These are phyloP conservation scores for Mucor ambiguus DNA, from an alignment of 371 early-diverging fungal genomes.

Conservation along the genomic window DNA sequence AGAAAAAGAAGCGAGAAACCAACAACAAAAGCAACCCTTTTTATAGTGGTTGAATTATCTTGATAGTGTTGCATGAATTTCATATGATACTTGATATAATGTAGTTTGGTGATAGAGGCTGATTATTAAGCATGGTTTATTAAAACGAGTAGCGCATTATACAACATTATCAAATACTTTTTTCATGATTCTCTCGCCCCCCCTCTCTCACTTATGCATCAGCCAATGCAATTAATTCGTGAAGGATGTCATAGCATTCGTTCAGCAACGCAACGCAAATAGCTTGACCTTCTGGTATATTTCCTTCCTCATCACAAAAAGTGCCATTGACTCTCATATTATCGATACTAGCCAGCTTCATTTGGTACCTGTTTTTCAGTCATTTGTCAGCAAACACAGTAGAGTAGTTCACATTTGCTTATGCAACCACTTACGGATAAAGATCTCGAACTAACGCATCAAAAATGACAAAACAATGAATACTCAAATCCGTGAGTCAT, in stretches of 20 bases:
- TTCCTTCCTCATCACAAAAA: constrained; percentile 82
- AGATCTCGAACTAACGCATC: constrained; percentile 66
- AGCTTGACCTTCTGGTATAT: constrained; percentile 85
- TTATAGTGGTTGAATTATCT: not conserved
- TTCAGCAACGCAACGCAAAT: constrained; percentile 82
- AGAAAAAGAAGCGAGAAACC: not conserved
- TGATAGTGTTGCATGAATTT: not conserved
- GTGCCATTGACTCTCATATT: constrained; percentile 85
- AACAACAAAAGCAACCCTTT: not conserved
- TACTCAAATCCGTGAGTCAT: not conserved
- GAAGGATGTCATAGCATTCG: constrained; percentile 88
- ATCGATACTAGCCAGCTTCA: constrained; percentile 84
- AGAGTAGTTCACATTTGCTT: not conserved
- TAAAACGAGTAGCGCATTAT: not conserved
- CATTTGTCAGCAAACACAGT: not conserved
- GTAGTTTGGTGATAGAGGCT: not conserved
- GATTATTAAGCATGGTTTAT: not conserved
- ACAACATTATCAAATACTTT: not conserved
- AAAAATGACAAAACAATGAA: not conserved
- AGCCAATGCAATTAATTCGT: constrained; percentile 63
- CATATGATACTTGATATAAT: not conserved
- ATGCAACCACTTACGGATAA: constrained; percentile 61
- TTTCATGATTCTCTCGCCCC: no score
- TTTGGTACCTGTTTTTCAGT: constrained; percentile 59
- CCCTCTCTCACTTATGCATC: constrained; percentile 8